Percentiles rank a stretch among this genome's conserved stretches.
phyloP scores from a whole-genome alignment of 805 yeast genomes.

The Yarrowia alimentaria region DNA sequence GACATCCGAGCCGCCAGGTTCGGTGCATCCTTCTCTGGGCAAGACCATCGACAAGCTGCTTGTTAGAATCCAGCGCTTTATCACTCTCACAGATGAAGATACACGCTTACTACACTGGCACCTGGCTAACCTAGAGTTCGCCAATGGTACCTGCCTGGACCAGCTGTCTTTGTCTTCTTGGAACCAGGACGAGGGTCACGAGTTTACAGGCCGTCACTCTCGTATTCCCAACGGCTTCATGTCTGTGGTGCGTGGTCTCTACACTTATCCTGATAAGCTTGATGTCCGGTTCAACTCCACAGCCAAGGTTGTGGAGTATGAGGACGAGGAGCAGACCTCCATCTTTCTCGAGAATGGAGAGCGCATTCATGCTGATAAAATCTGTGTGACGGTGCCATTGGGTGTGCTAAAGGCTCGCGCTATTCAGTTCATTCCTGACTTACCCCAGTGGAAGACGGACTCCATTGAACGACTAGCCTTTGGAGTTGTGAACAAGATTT shows the following conservation, averaged over 20 bases:
- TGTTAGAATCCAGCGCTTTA: constrained; percentile 37
- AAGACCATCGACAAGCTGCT: constrained; percentile 41
- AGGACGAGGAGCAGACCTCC: constrained; percentile 37
- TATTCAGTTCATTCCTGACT: constrained; percentile 44
- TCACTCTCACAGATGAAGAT: constrained; percentile 41
- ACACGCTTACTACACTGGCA: constrained; percentile 44
- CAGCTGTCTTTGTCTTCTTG: constrained; percentile 42
- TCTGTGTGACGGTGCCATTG: constrained; percentile 43
- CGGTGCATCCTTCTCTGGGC: constrained; percentile 41
- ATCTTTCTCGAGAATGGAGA: constrained; percentile 44
- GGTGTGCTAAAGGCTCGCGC: constrained; percentile 44
- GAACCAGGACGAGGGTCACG: constrained; percentile 45
- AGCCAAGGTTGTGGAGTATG: constrained; percentile 43
- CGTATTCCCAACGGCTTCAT: constrained; percentile 42
- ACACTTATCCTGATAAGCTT: constrained; percentile 41
- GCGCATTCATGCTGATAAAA: constrained; percentile 43
- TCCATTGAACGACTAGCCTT: constrained; percentile 44
- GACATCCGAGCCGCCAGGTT: constrained; percentile 41
- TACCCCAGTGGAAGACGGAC: constrained; percentile 44
- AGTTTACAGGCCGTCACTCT: constrained; percentile 44
- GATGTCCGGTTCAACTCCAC: constrained; percentile 44
- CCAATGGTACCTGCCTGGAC: constrained; percentile 40
- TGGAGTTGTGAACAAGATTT: constrained; percentile 44
- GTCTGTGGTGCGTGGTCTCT: constrained; percentile 42
- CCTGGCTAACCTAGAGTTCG: constrained; percentile 44